phyloP scores from a whole-genome alignment of 192 early-diverging fungal species.

The Podila minutissima region DNA sequence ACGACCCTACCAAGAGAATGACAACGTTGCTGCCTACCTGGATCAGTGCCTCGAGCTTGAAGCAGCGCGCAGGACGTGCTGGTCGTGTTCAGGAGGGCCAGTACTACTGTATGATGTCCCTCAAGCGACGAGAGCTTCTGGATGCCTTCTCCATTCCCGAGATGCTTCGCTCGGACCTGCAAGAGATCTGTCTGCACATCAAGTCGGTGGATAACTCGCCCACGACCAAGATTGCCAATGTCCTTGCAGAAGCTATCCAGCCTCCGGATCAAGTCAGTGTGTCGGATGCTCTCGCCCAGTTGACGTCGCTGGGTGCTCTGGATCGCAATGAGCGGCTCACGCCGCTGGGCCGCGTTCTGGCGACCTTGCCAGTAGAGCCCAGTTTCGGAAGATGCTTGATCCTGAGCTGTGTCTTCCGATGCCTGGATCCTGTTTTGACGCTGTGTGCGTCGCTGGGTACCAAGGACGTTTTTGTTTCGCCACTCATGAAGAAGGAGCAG shows the following conservation, averaged over 20 bases:
- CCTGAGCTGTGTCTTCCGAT: conserved; percentile 66
- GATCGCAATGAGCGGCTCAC: conserved; percentile 65
- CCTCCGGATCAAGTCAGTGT: conserved; percentile 56
- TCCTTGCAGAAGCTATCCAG: conserved; percentile 55
- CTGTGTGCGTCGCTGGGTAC: conserved; percentile 65
- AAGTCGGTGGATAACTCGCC: conserved; percentile 56
- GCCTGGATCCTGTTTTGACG: conserved; percentile 75
- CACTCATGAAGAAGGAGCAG: conserved; percentile 47
- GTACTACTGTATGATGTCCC: conserved; percentile 63
- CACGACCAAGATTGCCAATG: conserved; percentile 46
- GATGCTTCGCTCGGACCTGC: conserved; percentile 61
- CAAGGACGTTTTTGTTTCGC: conserved; percentile 53
- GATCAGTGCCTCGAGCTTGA: conserved; percentile 66
- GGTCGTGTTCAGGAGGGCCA: conserved; percentile 67
- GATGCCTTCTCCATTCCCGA: conserved; percentile 65
- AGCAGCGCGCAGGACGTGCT: conserved; percentile 68
- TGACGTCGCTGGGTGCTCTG: conserved; percentile 52
- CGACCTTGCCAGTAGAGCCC: conserved; percentile 71
- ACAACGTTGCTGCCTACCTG: conserved; percentile 53
- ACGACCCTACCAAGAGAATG: conserved; percentile 55
- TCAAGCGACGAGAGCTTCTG: conserved; percentile 49
- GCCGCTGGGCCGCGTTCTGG: conserved; percentile 68
- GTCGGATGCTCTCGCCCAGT: conserved; percentile 42
- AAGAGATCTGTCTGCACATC: conserved; percentile 62
- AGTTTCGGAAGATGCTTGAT: conserved; percentile 76